Evolutionary conservation across 331 rosid species (phyloP).

Genomic region (Prunus yedoensis): DNA sequence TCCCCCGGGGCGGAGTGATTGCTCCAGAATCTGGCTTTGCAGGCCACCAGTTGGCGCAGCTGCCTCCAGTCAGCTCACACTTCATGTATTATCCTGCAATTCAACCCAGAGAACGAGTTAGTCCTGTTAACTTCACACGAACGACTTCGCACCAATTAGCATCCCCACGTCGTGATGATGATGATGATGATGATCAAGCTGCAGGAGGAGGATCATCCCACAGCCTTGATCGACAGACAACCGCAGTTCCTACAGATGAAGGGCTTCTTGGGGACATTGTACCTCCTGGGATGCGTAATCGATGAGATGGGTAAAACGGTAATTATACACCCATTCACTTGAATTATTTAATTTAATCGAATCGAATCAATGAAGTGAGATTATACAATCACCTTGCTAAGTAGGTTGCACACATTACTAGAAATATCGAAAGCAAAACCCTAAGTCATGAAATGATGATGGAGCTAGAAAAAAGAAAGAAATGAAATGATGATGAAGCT

Average conservation of each 20-base stretch:
- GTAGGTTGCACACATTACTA: background rate
- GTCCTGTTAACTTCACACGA: constrained; percentile 5
- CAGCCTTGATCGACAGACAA: constrained; percentile 15
- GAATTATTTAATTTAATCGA: background rate
- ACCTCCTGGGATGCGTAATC: constrained; percentile 70
- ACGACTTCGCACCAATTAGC: constrained; percentile 29
- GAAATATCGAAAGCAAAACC: background rate
- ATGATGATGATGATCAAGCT: background rate
- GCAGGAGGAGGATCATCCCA: constrained; percentile 32
- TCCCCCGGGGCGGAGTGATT: constrained; percentile 65
- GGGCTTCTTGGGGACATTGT: constrained; percentile 93
- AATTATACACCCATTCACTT: background rate
- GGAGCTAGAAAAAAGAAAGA: background rate
- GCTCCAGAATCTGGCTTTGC: constrained; percentile 39
- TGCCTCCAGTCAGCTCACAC: constrained; percentile 48
- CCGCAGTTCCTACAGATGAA: constrained; percentile 44
- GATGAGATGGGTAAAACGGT: constrained; percentile 11
- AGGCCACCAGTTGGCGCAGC: constrained; percentile 27
- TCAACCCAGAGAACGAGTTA: constrained; percentile 24
- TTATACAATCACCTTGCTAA: background rate
- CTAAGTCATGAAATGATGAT: background rate
- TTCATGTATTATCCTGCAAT: constrained; percentile 48
- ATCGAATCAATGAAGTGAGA: too few species aligned
- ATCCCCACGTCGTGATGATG: background rate
- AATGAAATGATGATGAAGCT: background rate